Base-by-base conservation (phyloP, 2,329 filamentous ascomycete genomes). In the Graphilbum sp. region DNA sequence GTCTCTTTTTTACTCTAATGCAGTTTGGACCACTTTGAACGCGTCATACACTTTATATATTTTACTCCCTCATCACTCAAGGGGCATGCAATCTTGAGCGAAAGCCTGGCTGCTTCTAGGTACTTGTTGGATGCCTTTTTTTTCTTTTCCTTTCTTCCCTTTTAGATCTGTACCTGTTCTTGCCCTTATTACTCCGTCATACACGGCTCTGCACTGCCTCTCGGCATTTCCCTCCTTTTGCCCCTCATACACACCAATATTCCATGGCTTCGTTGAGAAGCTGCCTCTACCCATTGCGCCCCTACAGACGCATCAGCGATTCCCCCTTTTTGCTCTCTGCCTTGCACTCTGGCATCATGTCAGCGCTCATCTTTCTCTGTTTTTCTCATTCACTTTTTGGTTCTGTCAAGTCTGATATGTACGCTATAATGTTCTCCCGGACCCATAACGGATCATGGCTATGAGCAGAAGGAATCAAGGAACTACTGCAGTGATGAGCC, bases 41-140 rank as follows among this genome's bases (percentile, higher is more conserved):
- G 30, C 13, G 4, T 17, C 19, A 5, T 15, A 12, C 21, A n/a
- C n/a, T n/a, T n/a, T 24, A 24, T 5, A 5, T 24, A 6, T 21
- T 21, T 15, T 24, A 21, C 23, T 3, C 21, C 8, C 24, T 8
- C 16, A n/a, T n/a, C n/a, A n/a, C n/a, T n/a, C n/a, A n/a, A n/a
- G n/a, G n/a, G n/a, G n/a, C n/a, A n/a, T n/a, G n/a, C n/a, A n/a
- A 45, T 42, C 43, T 42, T 35, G 35, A 41, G 35, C 36, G 34
- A 32, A 20, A 38, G 36, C 42, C 44, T 45, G 42, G 42, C 42
- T 41, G 43, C 42, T 42, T 46, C 43, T 40, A 41, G 44, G 43
- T 41, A 40, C 37, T 43, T 24, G 16, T 32, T 35, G n/a, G n/a
- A n/a, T 16, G 19, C 30, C 37, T 27, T 42, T 25, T 23, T 31